These are phyloP conservation scores for Adiantum capillusveneris DNA, from an alignment of 75 land plant species.

Conservation along the genomic window DNA sequence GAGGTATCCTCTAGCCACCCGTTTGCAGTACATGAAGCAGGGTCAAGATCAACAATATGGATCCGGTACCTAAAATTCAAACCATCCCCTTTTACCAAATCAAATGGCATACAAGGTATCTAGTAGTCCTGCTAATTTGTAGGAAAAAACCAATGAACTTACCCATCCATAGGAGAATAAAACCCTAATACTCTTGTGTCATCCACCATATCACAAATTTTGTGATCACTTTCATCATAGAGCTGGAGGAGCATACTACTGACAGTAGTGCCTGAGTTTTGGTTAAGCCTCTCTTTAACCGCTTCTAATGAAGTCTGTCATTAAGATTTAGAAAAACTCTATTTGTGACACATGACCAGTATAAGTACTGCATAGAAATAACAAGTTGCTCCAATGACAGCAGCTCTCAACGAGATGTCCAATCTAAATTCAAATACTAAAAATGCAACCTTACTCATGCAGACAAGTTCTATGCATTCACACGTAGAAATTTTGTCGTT, in stretches of 20 bases:
- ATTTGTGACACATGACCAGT: too few relatives aligned
- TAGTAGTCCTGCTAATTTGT: too few relatives aligned
- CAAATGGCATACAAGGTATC: too few relatives aligned
- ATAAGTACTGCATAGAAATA: too few relatives aligned
- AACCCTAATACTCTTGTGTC: conserved; percentile 60
- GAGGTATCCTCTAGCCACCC: conserved; percentile 99
- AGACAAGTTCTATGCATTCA: too few relatives aligned
- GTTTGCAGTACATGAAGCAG: conserved; percentile 88
- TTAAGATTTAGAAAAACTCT: too few relatives aligned
- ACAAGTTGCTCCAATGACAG: too few relatives aligned
- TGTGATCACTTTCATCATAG: conserved; percentile 54
- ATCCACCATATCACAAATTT: conserved; percentile 54
- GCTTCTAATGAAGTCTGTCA: conserved; percentile 56
- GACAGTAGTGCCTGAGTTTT: conserved; percentile 76
- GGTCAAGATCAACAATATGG: conserved; percentile 86
- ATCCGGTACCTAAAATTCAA: conserved; percentile 55
- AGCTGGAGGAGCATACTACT: conserved; percentile 79
- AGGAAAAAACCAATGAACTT: neutral
- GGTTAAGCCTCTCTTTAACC: conserved; percentile 72
- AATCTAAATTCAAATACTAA: too few relatives aligned
- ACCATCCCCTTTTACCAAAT: neutral
- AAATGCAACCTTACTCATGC: too few relatives aligned
- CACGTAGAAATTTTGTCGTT: too few relatives aligned
- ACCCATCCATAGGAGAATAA: conserved; percentile 91
- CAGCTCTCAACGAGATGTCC: too few relatives aligned